These are phyloP conservation scores for Neonectria ditissima DNA, from an alignment of 2,329 filamentous ascomycete genomes.

Conservation along the genomic window DNA sequence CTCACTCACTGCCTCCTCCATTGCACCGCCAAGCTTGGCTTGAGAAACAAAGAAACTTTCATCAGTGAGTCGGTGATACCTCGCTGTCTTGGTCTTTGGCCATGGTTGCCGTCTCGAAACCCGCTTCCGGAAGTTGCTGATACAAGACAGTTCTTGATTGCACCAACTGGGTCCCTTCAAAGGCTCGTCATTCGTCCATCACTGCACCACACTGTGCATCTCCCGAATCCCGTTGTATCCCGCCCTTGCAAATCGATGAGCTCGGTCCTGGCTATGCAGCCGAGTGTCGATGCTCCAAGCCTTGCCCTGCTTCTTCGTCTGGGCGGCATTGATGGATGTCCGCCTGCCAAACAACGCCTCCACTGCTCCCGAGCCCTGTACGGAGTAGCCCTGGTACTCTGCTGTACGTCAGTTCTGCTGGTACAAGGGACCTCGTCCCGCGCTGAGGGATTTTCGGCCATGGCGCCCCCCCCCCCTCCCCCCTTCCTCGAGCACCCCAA, in stretches of 20 bases:
- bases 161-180: conserved; percentile 10
- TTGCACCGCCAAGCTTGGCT: conserved; percentile 24
- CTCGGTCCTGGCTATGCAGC: conserved; percentile 22
- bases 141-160: conserved; percentile 29
- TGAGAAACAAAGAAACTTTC: conserved; percentile 24
- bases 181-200: conserved; percentile 18
- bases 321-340: conserved; percentile 3
- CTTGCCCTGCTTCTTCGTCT: conserved; percentile 25
- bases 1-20: not conserved
- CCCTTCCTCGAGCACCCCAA: conserved; percentile 28
- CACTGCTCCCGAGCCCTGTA: conserved; percentile 35
- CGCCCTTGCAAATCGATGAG: conserved; percentile 34
- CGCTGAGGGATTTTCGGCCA: conserved; percentile 46
- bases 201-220: conserved; percentile 40
- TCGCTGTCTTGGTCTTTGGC: conserved; percentile 25
- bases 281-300: conserved; percentile 11
- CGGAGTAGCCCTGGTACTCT: conserved; percentile 37
- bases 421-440: conserved; percentile 39
- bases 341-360: conserved; percentile 22
- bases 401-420: conserved; percentile 44
- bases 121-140: conserved; percentile 21
- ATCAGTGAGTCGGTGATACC: conserved; percentile 32
- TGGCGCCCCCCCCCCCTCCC: conserved; percentile 32
- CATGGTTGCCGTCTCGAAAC: conserved; percentile 14
- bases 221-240: conserved; percentile 37